These are phyloP conservation scores for Ophiostoma pallidulum DNA, from an alignment of 2,329 filamentous ascomycete genomes.

Conservation along the genomic window DNA sequence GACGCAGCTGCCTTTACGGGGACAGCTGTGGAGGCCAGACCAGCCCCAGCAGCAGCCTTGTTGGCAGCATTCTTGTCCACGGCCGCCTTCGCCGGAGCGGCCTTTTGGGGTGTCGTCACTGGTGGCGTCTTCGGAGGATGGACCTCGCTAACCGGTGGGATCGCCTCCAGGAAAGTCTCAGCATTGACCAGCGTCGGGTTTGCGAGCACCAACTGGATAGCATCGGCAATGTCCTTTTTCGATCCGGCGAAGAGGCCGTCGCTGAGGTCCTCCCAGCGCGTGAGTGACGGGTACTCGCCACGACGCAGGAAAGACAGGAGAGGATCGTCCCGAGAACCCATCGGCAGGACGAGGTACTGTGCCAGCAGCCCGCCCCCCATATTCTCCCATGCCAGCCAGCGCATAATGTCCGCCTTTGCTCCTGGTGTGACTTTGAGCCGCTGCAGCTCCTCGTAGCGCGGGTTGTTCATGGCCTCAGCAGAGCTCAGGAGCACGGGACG, in stretches of 20 bases:
- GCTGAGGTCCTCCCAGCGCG: conserved; percentile 62
- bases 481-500: conserved; percentile 70
- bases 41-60: background rate
- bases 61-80: background rate
- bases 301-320: conserved; percentile 64
- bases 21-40: background rate
- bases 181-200: conserved; percentile 45
- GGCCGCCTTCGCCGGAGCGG: background rate
- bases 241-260: conserved; percentile 65
- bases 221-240: conserved; percentile 52
- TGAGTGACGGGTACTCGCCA: conserved; percentile 64
- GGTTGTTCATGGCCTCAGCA: conserved; percentile 75
- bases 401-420: conserved; percentile 62
- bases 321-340: conserved; percentile 64
- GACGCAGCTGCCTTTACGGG: background rate
- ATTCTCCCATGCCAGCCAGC: conserved; percentile 87
- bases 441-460: conserved; percentile 64
- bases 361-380: conserved; percentile 78
- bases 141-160: conserved; percentile 28
- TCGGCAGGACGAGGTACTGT: conserved; percentile 73
- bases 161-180: conserved; percentile 53
- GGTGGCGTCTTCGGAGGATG: background rate
- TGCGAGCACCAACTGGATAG: conserved; percentile 51
- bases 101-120: background rate
- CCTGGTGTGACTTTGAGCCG: conserved; percentile 47